These are phyloP conservation scores for Apiospora pterosperma DNA, from an alignment of 2,329 filamentous ascomycete species.

Conservation along the genomic window DNA sequence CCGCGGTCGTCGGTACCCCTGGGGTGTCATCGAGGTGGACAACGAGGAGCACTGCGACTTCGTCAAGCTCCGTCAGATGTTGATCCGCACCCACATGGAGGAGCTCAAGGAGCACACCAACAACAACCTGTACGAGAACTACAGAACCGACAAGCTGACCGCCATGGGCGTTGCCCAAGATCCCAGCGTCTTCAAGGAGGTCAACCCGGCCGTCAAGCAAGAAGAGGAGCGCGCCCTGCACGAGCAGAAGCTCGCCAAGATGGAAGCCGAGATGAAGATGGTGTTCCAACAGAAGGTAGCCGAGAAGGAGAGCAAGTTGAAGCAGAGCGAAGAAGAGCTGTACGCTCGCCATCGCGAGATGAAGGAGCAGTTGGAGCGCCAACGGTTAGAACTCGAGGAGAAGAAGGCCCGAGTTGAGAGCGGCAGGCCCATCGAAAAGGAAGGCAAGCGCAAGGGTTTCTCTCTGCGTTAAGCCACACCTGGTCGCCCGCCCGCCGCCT, in stretches of 20 bases:
- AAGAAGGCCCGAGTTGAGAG: conserved; percentile 97
- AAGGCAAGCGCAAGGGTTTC: conserved; percentile 99
- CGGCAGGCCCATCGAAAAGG: conserved; percentile 92
- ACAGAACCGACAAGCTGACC: conserved; percentile 98
- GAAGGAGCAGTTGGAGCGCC: conserved; percentile 98
- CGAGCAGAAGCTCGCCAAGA: conserved; percentile 99
- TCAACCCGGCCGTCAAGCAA: conserved; percentile 99
- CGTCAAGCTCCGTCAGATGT: conserved; percentile 99
- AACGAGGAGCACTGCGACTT: conserved; percentile 99
- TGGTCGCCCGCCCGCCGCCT: neutral
- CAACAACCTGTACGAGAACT: conserved; percentile 98
- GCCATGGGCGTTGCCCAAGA: conserved; percentile 98
- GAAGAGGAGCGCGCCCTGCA: conserved; percentile 97
- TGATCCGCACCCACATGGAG: conserved; percentile 99
- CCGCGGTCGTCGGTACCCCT: conserved; percentile 92
- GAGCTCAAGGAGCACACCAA: conserved; percentile 99
- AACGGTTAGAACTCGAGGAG: conserved; percentile 92
- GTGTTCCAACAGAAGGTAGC: conserved; percentile 99
- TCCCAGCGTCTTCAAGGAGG: conserved; percentile 99
- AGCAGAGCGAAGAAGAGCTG: conserved; percentile 98
- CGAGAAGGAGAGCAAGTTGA: conserved; percentile 99
- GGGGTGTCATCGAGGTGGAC: conserved; percentile 98
- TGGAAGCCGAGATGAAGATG: conserved; percentile 99
- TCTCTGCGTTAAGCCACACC: conserved; percentile 77
- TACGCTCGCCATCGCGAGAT: conserved; percentile 98